These are phyloP conservation scores for Usnea hakonensis DNA, from an alignment of 495 filamentous ascomycete species.

Conservation along the genomic window DNA sequence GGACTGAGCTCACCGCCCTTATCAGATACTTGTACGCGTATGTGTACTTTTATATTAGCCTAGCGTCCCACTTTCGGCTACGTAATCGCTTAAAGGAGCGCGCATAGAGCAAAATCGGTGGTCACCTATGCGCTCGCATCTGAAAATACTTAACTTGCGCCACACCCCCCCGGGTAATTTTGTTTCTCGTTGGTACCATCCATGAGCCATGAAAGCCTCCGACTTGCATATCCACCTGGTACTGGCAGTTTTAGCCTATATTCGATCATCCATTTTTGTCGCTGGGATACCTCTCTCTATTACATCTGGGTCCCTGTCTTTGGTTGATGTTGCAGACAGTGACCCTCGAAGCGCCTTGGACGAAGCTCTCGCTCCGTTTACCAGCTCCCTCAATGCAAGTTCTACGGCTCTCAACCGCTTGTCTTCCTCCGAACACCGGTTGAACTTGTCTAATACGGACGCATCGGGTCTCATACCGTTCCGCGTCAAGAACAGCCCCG, in stretches of 20 bases:
- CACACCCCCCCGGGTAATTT: not conserved
- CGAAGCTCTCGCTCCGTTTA: not conserved
- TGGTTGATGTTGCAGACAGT: not conserved
- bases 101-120: not conserved
- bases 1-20: too few species aligned
- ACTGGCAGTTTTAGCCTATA: not conserved
- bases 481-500: not conserved
- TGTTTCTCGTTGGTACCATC: not conserved
- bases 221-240: not conserved
- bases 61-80: not conserved
- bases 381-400: not conserved
- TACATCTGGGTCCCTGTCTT: not conserved
- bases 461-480: not conserved
- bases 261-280: not conserved
- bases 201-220: not conserved
- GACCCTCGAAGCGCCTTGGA: not conserved
- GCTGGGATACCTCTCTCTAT: not conserved
- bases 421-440: not conserved
- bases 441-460: not conserved
- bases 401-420: not conserved
- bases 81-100: not conserved
- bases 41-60: not conserved
- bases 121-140: not conserved
- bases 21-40: too few species aligned
- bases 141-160: not conserved